A percentile compares a stretch with the other conserved stretches of the same genome.
Evolutionary conservation across 2,329 filamentous ascomycete species (phyloP).

Genomic region (Penicillium italicum): DNA sequence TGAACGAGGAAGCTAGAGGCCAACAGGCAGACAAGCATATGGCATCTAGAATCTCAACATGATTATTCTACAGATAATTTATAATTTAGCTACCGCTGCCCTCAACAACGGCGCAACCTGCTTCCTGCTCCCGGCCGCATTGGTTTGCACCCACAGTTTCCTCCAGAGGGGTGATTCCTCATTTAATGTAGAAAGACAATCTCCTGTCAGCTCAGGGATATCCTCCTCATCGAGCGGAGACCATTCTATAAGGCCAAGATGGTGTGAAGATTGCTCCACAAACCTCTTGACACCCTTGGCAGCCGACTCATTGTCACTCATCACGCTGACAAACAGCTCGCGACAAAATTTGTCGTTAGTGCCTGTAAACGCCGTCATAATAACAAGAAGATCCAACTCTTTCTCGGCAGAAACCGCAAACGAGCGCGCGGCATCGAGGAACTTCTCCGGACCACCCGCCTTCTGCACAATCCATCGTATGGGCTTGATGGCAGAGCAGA

Average conservation of each 20-base stretch:
- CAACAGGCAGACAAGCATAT: background rate
- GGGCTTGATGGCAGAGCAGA: slow-evolving; percentile 57
- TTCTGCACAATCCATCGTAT: slow-evolving; percentile 54
- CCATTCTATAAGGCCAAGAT: slow-evolving; percentile 43
- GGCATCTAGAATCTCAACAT: background rate
- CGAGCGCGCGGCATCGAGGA: slow-evolving; percentile 41
- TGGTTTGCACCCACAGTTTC: slow-evolving; percentile 55
- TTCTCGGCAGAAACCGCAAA: slow-evolving; percentile 48
- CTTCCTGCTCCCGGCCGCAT: slow-evolving; percentile 59
- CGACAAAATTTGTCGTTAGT: slow-evolving; percentile 46
- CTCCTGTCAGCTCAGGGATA: slow-evolving; percentile 13
- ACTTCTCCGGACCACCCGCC: slow-evolving; percentile 33
- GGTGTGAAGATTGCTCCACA: slow-evolving; percentile 40
- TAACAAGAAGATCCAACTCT: slow-evolving; percentile 51
- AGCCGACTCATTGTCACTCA: slow-evolving; percentile 35
- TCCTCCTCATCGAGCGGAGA: slow-evolving; percentile 26
- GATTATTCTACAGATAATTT: background rate
- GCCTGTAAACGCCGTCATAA: slow-evolving; percentile 58
- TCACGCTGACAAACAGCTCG: slow-evolving; percentile 51
- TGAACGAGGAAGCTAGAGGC: too few species aligned
- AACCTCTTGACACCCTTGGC: slow-evolving; percentile 46
- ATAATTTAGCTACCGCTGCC: slow-evolving; percentile 38
- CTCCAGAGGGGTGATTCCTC: slow-evolving; percentile 36
- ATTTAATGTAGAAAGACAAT: slow-evolving; percentile 15
- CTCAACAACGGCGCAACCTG: slow-evolving; percentile 60